Evolutionary conservation across 169 alveolate species (phyloP).

Genomic region (Eimeria acervulina): DNA sequence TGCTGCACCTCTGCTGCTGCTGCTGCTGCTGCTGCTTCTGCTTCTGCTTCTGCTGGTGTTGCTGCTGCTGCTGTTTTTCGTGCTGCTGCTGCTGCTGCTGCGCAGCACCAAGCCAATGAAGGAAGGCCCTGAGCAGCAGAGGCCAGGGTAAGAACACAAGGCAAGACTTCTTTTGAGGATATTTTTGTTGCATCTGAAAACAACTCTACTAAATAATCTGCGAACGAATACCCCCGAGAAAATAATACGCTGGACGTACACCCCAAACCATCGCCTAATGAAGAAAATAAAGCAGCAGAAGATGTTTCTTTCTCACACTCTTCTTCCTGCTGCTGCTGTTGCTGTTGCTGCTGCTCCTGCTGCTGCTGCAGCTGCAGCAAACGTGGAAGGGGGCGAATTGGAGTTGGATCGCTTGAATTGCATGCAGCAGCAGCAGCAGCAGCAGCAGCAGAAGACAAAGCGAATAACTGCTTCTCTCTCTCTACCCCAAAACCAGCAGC

Average conservation of each 20-base stretch:
- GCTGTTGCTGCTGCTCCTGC: constrained; percentile 21
- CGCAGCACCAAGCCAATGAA: constrained; percentile 5
- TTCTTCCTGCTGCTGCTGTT: constrained; percentile 3
- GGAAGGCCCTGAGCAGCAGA: constrained; percentile 50
- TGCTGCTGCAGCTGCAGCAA: constrained; percentile 13
- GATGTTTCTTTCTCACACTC: not conserved
- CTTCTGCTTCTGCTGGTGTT: too few species aligned
- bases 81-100: not conserved
- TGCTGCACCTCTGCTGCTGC: too few species aligned
- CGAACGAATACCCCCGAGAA: not conserved
- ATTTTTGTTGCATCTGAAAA: not conserved
- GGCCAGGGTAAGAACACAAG: constrained; percentile 8
- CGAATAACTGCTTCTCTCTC: too few species aligned
- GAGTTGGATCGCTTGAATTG: too few species aligned
- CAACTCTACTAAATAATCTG: not conserved
- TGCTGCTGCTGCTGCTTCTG: too few species aligned
- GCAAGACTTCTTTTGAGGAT: not conserved
- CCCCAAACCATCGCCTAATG: too few species aligned
- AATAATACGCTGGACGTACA: not conserved
- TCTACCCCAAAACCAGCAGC: too few species aligned
- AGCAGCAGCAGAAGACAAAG: too few species aligned
- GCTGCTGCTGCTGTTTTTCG: too few species aligned
- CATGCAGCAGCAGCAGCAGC: too few species aligned
- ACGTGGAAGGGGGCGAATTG: too few species aligned
- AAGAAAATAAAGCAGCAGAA: not conserved